Percentiles rank a stretch among this genome's conserved stretches.
Evolutionary conservation across 2,329 filamentous ascomycete genomes (phyloP).

Genomic region (Stemphylium vesicarium): DNA sequence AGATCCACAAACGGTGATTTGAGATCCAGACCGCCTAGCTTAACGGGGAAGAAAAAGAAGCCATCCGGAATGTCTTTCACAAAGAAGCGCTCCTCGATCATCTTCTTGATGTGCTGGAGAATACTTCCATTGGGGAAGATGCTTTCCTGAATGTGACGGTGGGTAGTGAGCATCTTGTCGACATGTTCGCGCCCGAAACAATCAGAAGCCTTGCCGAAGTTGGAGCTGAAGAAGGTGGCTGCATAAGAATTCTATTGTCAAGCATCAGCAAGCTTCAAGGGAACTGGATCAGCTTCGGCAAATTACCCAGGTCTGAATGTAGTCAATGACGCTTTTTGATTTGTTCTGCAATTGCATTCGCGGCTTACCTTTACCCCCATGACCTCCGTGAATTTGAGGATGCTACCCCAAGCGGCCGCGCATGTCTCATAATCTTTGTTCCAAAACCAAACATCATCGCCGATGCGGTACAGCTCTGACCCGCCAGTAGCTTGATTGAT

Average conservation of each 20-base stretch:
- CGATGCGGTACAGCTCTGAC: conserved; percentile 54
- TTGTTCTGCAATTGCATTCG: conserved; percentile 36
- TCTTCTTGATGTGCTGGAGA: conserved; percentile 51
- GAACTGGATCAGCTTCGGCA: neutral
- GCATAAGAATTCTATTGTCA: conserved; percentile 61
- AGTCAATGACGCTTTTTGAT: conserved; percentile 42
- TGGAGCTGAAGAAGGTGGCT: conserved; percentile 59
- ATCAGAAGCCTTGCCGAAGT: conserved; percentile 60
- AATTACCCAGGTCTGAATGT: conserved; percentile 33
- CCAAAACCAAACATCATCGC: conserved; percentile 59
- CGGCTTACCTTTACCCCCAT: conserved; percentile 49
- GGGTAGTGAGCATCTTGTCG: conserved; percentile 59
- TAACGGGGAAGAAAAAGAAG: conserved; percentile 60
- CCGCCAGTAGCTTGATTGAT: conserved; percentile 53
- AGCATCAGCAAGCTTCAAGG: neutral
- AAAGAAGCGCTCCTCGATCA: conserved; percentile 61
- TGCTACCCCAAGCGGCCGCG: conserved; percentile 53
- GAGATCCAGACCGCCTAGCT: conserved; percentile 59
- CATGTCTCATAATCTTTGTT: conserved; percentile 52
- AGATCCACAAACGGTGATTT: conserved; percentile 59
- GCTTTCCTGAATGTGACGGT: conserved; percentile 57
- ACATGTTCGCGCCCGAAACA: conserved; percentile 61
- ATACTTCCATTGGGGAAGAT: conserved; percentile 52
- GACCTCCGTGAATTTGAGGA: conserved; percentile 52
- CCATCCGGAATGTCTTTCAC: conserved; percentile 57